A percentile compares a stretch with the other conserved stretches of the same genome.
phyloP scores from a whole-genome alignment of 805 yeast species.

The Barnettozyma sp. region DNA sequence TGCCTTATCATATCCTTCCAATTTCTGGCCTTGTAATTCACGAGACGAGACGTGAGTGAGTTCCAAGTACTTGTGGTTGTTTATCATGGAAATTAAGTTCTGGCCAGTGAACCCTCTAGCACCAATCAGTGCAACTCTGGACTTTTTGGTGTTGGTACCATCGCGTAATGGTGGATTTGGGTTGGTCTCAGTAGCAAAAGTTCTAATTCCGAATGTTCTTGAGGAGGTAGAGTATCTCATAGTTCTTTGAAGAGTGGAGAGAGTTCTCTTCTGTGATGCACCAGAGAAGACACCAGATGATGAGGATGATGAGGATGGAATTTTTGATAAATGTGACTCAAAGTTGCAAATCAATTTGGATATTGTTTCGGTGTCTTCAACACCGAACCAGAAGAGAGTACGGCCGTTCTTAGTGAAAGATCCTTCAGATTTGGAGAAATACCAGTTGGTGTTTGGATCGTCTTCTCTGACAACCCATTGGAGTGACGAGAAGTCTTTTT shows the following conservation, averaged over 20 bases:
- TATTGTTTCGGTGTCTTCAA: slow-evolving; percentile 53
- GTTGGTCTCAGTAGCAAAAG: slow-evolving; percentile 37
- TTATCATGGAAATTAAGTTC: slow-evolving; percentile 79
- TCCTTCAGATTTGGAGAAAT: slow-evolving; percentile 88
- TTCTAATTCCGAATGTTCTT: slow-evolving; percentile 24
- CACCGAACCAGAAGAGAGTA: slow-evolving; percentile 92
- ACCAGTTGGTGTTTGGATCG: slow-evolving; percentile 88
- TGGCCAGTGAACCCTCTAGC: slow-evolving; percentile 98
- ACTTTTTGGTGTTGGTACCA: slow-evolving; percentile 53
- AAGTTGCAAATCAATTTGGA: slow-evolving; percentile 57
- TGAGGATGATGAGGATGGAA: too few species aligned
- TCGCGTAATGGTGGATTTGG: slow-evolving; percentile 67
- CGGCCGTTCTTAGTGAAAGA: slow-evolving; percentile 85
- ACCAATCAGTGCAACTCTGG: slow-evolving; percentile 90
- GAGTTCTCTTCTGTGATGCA: slow-evolving; percentile 38
- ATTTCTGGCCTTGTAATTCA: slow-evolving; percentile 80
- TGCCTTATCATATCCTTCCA: slow-evolving; percentile 80
- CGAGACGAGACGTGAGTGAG: slow-evolving; percentile 93
- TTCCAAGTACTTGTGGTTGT: slow-evolving; percentile 82
- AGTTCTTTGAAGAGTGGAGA: slow-evolving; percentile 22
- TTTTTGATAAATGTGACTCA: slow-evolving; percentile 29
- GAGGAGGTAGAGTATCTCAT: slow-evolving; percentile 25
- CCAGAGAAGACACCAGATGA: slow-evolving; percentile 41
- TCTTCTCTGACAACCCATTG: slow-evolving; percentile 90
- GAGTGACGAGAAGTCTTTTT: slow-evolving; percentile 62